Evolutionary conservation across 1,284 basidiomycete species (phyloP), one percentile per base, ranked within the genome.

Genomic region (Naganishia sp.): DNA sequence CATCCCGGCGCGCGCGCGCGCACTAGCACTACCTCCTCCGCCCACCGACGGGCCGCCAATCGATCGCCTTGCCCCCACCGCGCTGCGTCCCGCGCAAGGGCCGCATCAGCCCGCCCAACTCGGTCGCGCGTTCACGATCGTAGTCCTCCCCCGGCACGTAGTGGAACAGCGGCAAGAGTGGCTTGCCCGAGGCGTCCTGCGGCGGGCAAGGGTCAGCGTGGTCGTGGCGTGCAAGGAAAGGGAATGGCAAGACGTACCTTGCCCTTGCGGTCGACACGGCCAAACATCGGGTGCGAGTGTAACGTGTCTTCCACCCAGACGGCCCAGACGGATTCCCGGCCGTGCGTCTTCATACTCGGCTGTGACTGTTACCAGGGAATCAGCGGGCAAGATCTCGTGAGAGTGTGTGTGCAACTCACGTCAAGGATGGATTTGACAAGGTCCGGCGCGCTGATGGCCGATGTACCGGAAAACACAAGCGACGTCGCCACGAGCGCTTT

Each of bases 391-490:
- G 6, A 5, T 15, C 13, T 25, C 3, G 23, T 16, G 4, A 66
- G 23, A 28, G 31, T 11, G 48, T 28, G 44, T 13, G 55, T 46
- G 2, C 18, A 36, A 75, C 76, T 71, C 65, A 79, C 77, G 66
- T 80, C 79, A 18, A 81, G 72, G 55, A 81, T 75, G 16, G 74
- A 72, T 65, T 77, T 78, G 57, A 80, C 77, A 42, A 81, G 71
- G 67, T 80, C 79, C 31, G 78, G 76, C 15, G 78, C 69, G 48
- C 73, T 73, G 36, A 78, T 72, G 57, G 79, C 78, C n/a, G 77
- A 78, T 4, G 71, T 73, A n/a, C 78, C 78, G 7, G 76, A 78
- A 67, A 81, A 81, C 4, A 80, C 80, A 16, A 81, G 72, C 3
- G 78, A 79, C 2, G 74, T 73, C n/a, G 78, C 77, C 15, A 80